Conservation (phyloP, 2,329 filamentous ascomycete species). For the Clarireedia sp. region DNA sequence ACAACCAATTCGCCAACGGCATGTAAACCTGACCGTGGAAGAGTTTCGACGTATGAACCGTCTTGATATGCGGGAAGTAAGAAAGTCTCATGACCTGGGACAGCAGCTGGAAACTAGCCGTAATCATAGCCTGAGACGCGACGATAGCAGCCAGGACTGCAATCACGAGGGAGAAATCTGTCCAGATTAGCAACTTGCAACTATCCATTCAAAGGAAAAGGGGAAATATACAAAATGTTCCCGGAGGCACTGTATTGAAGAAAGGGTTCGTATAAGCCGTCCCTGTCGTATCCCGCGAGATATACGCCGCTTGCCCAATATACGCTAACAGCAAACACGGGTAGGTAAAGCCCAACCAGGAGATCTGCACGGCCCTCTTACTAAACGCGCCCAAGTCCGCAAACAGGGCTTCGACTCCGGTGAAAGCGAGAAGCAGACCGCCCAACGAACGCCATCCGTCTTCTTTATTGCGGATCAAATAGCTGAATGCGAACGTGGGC, state of each 20-base stretch:
- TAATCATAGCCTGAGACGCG: slow-evolving; percentile 72
- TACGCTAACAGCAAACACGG: slow-evolving; percentile 49
- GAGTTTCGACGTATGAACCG: slow-evolving; percentile 60
- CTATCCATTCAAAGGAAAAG: background rate
- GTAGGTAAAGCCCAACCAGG: slow-evolving; percentile 61
- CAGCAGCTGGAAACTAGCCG: slow-evolving; percentile 61
- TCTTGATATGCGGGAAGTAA: slow-evolving; percentile 70
- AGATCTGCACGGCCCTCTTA: slow-evolving; percentile 61
- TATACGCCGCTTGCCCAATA: slow-evolving; percentile 64
- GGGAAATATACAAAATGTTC: slow-evolving; percentile 45
- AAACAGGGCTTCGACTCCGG: slow-evolving; percentile 71
- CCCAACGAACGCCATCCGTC: slow-evolving; percentile 58
- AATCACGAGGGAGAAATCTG: slow-evolving; percentile 54
- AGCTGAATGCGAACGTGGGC: slow-evolving; percentile 52
- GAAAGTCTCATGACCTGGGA: slow-evolving; percentile 59
- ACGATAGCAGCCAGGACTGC: slow-evolving; percentile 66
- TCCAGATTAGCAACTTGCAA: background rate
- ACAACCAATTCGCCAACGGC: slow-evolving; percentile 66
- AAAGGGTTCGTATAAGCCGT: slow-evolving; percentile 65
- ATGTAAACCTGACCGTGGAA: slow-evolving; percentile 74
- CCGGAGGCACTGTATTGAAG: slow-evolving; percentile 60
- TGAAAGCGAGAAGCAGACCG: slow-evolving; percentile 68
- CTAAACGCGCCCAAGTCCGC: slow-evolving; percentile 71
- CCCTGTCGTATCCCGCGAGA: slow-evolving; percentile 45
- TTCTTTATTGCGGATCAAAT: slow-evolving; percentile 49